phyloP scores from a whole-genome alignment of 1,284 basidiomycete species.

The Apiotrichum porosum region DNA sequence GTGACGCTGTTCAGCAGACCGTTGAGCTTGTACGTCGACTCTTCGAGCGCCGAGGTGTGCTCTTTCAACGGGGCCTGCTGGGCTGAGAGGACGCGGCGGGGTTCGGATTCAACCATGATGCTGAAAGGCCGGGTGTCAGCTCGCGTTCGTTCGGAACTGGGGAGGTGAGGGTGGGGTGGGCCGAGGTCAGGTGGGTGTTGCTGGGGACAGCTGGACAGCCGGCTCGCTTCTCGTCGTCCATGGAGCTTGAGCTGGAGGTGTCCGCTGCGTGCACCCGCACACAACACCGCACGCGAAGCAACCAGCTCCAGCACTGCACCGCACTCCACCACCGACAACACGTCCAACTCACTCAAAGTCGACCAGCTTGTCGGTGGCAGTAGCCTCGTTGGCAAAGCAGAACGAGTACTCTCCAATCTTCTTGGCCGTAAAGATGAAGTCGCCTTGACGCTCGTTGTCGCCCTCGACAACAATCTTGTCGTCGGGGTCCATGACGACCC shows the following conservation, averaged over 20 bases:
- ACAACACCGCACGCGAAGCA: too few relatives aligned
- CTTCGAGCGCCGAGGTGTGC: conserved; percentile 84
- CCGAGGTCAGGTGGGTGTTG: not conserved
- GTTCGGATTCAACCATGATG: conserved; percentile 95
- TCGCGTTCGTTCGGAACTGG: not conserved
- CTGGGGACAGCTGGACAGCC: not conserved
- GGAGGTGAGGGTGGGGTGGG: not conserved
- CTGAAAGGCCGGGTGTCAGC: conserved; percentile 22
- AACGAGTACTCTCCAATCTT: conserved; percentile 89
- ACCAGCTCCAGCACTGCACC: too few relatives aligned
- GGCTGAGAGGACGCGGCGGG: conserved; percentile 71
- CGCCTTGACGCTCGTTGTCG: conserved; percentile 82
- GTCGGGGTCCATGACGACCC: conserved; percentile 82
- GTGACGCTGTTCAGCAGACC: conserved; percentile 80
- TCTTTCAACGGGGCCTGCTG: conserved; percentile 67
- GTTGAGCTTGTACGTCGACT: conserved; percentile 84
- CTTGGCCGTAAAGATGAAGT: conserved; percentile 95
- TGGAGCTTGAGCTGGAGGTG: too few relatives aligned
- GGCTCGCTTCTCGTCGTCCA: not conserved
- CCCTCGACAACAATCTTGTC: conserved; percentile 83
- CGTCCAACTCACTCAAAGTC: conserved; percentile 67
- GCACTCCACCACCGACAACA: not conserved
- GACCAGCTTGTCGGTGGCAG: conserved; percentile 81
- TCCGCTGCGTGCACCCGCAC: too few relatives aligned
- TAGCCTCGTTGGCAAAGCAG: conserved; percentile 97